Evolutionary conservation across 768 basidiomycete genomes (phyloP).

Genomic region (Peribolospora baueri): DNA sequence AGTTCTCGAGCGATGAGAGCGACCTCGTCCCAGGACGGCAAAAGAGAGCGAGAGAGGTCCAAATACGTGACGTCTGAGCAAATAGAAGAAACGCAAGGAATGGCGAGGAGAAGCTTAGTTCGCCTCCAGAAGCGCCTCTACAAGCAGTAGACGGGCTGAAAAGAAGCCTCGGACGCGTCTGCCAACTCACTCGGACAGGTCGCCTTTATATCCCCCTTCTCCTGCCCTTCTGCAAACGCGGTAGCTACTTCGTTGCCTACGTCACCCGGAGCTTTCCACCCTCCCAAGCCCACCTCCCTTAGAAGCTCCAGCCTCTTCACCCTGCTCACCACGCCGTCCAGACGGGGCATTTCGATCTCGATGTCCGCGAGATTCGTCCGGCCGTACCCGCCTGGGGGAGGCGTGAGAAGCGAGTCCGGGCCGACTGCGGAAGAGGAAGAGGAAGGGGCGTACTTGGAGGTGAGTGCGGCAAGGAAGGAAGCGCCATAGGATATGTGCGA

Average conservation of each 20-base stretch:
- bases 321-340: slow-evolving; percentile 52
- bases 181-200: slow-evolving; percentile 42
- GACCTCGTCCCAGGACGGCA: slow-evolving; percentile 46
- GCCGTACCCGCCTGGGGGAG: slow-evolving; percentile 27
- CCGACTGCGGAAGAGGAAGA: background rate
- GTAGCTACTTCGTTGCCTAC: slow-evolving; percentile 15
- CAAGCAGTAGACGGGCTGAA: slow-evolving; percentile 2
- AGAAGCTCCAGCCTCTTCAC: slow-evolving; percentile 41
- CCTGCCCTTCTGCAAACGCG: slow-evolving; percentile 10
- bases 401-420: slow-evolving; percentile 17
- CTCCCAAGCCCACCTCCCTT: slow-evolving; percentile 48
- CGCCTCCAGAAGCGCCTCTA: slow-evolving; percentile 6
- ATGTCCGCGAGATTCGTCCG: slow-evolving; percentile 61
- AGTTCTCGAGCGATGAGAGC: slow-evolving; percentile 39
- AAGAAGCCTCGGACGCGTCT: slow-evolving; percentile 2
- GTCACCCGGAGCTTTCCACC: slow-evolving; percentile 34
- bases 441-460: slow-evolving; percentile 49
- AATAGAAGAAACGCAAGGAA: slow-evolving; percentile 8
- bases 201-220: slow-evolving; percentile 28
- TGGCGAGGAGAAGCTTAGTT: background rate
- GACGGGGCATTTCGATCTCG: slow-evolving; percentile 57
- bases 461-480: slow-evolving; percentile 50
- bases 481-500: slow-evolving; percentile 31
- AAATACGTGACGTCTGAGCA: no score
- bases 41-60: slow-evolving; percentile 39